These are phyloP conservation scores for Physcia stellaris DNA, from an alignment of 495 filamentous ascomycete species.

Conservation along the genomic window DNA sequence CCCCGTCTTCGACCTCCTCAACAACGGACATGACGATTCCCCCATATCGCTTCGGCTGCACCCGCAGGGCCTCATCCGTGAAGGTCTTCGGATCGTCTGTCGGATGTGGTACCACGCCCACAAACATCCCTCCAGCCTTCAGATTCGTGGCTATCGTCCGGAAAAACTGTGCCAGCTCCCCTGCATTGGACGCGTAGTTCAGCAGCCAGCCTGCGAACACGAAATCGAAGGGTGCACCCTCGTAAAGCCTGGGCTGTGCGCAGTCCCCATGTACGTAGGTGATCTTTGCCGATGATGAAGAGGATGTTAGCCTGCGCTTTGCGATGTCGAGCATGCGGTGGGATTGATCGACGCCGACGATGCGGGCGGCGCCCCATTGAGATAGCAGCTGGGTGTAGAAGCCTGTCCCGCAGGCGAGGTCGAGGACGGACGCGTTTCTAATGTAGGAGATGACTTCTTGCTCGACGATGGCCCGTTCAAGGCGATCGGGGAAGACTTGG, in stretches of 20 bases:
- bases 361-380: constrained; percentile 16
- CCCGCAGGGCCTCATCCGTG: constrained; percentile 1
- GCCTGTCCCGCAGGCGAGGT: constrained; percentile 22
- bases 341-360: constrained; percentile 24
- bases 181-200: constrained; percentile 22
- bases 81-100: constrained; percentile 8
- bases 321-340: constrained; percentile 20
- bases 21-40: background rate
- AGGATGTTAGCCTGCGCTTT: background rate
- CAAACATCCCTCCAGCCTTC: constrained; percentile 20
- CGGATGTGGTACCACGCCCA: constrained; percentile 18
- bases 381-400: constrained; percentile 13
- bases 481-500: constrained; percentile 4
- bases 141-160: constrained; percentile 23
- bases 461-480: constrained; percentile 16
- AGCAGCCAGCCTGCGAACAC: constrained; percentile 26
- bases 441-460: constrained; percentile 8
- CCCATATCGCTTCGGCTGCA: background rate
- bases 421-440: constrained; percentile 16
- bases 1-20: constrained; percentile 10
- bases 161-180: constrained; percentile 21
- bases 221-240: constrained; percentile 24
- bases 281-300: background rate
- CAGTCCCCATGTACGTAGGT: constrained; percentile 15
- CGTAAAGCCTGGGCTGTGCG: constrained; percentile 6